Percentiles rank a stretch among this genome's conserved stretches.
These are phyloP conservation scores for Suillus spraguei DNA, from an alignment of 768 basidiomycete genomes.

Conservation along the genomic window DNA sequence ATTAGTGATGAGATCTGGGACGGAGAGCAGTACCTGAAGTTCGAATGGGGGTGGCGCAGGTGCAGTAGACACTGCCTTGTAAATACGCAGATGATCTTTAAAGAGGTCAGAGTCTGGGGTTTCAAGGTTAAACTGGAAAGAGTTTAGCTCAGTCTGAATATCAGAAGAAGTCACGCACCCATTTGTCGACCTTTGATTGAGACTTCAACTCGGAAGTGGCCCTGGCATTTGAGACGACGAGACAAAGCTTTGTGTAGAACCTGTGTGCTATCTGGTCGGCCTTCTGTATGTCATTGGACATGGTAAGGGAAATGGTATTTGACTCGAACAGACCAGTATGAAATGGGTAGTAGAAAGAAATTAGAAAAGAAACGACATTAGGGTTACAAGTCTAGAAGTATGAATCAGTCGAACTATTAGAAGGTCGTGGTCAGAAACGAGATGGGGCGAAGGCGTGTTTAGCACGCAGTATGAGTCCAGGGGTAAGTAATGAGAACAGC, in stretches of 20 bases:
- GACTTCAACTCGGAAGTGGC: conserved; percentile 51
- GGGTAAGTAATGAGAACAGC: conserved; percentile 10
- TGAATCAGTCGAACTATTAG: not conserved
- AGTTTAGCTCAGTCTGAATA: not conserved
- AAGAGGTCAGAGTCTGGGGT: conserved; percentile 73
- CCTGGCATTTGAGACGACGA: conserved; percentile 73
- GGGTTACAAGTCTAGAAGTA: conserved; percentile 28
- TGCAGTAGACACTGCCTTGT: conserved; percentile 56
- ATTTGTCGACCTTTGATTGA: conserved; percentile 70
- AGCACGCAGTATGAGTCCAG: conserved; percentile 10
- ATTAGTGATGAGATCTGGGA: conserved; percentile 70
- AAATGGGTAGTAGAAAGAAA: conserved; percentile 26
- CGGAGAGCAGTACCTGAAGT: conserved; percentile 67
- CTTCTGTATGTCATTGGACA: conserved; percentile 60
- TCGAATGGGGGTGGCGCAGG: conserved; percentile 49
- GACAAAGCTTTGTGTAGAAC: conserved; percentile 81
- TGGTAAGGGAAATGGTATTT: conserved; percentile 33
- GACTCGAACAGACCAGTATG: conserved; percentile 19
- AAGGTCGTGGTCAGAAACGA: conserved; percentile 4
- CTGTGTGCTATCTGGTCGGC: conserved; percentile 87
- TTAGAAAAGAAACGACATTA: conserved; percentile 34
- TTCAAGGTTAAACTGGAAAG: conserved; percentile 75
- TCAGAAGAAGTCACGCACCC: conserved; percentile 54
- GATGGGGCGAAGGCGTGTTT: conserved; percentile 7
- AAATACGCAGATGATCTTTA: conserved; percentile 60